Conservation (phyloP, 1,139 yeast species). For the Nakaseomyces kungkrabaensis region DNA sequence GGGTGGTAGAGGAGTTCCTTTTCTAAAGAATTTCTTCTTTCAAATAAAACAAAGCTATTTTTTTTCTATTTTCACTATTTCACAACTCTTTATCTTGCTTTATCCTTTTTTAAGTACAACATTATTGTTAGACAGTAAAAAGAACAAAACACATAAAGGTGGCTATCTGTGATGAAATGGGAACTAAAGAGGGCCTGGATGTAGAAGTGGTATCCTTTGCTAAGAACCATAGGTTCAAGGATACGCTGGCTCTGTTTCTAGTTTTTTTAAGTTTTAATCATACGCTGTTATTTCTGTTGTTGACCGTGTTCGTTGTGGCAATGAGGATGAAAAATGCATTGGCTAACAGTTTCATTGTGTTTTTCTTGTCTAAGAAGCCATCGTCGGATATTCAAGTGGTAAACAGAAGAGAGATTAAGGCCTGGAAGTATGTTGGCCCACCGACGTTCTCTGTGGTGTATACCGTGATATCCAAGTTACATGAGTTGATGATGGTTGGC, state of each 20-base stretch:
- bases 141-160: too few species aligned
- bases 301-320: slow-evolving; percentile 21
- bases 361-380: slow-evolving; percentile 22
- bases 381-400: slow-evolving; percentile 13
- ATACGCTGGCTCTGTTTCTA: slow-evolving; percentile 25
- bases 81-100: not conserved
- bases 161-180: not conserved
- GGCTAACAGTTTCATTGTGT: slow-evolving; percentile 19
- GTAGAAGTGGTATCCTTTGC: slow-evolving; percentile 10
- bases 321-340: slow-evolving; percentile 20
- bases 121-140: too few species aligned
- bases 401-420: not conserved
- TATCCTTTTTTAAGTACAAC: too few species aligned
- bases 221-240: slow-evolving; percentile 23
- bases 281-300: slow-evolving; percentile 18
- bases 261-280: slow-evolving; percentile 27
- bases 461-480: not conserved
- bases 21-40: too few species aligned
- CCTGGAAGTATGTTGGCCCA: not conserved
- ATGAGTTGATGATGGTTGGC: not conserved
- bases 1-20: too few species aligned
- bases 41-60: too few species aligned
- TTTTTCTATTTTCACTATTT: not conserved
- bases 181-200: not conserved
- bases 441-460: not conserved